Base-by-base conservation (phyloP, 768 basidiomycete genomes). In the Rhizopogon vinicolor region DNA sequence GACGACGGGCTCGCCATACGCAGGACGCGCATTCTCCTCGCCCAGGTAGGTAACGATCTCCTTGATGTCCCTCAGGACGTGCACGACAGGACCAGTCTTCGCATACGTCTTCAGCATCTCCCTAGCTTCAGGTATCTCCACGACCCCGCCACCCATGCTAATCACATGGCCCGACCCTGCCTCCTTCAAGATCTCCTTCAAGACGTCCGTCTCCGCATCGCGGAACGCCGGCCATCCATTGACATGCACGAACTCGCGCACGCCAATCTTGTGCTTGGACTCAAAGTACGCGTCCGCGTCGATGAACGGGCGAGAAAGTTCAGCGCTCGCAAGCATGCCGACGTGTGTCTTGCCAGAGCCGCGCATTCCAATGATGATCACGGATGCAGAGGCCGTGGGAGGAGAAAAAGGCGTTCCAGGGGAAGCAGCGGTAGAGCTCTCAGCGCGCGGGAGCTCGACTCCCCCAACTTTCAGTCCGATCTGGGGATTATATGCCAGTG, bases 341-440 rank as follows among this genome's bases (percentile, higher is more conserved):
- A 98, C 80, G 71, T 86, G 87, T 1, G 91, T 92, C 75, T 99
- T 98, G 31, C 97, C 97, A 1, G 93, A 89, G 10, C 97, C 97
- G 16, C 96, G 89, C 97, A 99, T 98, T 28, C 97, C 94, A 58
- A 93, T 85, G 58, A 97, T 72, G 56, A 96, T 71, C 60, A 94
- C 81, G 5, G 87, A 85, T 16, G 83, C 78, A 5, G 75, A 72
- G 10, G 74, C 60, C 43, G 74, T 68, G 1, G 72, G 57, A 0
- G 60, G 25, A 25, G 25, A 25, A 25, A 25, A 51, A 35, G 55
- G 69, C 5, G 50, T 37, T 25, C 74, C 75, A 58, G 75, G 80
- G 46, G 75, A 68, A 6, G 78, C 81, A 1, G 75, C 74, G 25
- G 74, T 66, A 6, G 78, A 68, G 0, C 42, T 46, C 4, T 55